Evolutionary conservation across 164 flowering plant species (phyloP).

Genomic region (Magnolia officinalis): DNA sequence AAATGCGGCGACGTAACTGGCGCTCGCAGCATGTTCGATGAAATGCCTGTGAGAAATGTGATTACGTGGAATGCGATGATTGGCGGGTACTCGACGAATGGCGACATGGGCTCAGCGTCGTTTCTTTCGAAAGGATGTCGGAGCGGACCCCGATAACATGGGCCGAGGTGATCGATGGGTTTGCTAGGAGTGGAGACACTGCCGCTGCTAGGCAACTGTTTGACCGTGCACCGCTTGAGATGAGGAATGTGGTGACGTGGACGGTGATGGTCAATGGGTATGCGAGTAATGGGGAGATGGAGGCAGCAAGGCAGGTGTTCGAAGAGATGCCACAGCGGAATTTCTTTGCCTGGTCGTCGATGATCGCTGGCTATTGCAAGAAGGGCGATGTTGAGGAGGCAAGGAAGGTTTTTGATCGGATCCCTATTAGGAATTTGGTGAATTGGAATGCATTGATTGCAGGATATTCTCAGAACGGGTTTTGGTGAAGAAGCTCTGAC

Average conservation of each 20-base stretch:
- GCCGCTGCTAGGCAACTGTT: conserved; percentile 52
- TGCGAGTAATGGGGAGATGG: conserved; percentile 60
- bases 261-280: conserved; percentile 80
- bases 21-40: conserved; percentile 53
- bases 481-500: conserved; percentile 54
- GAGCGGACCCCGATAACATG: conserved; percentile 47
- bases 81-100: conserved; percentile 48
- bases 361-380: conserved; percentile 73
- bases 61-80: conserved; percentile 73
- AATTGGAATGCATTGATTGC: conserved; percentile 71
- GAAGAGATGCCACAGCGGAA: conserved; percentile 61
- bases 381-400: conserved; percentile 52
- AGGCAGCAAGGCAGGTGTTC: conserved; percentile 55
- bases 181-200: conserved; percentile 43
- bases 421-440: conserved; percentile 54
- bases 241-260: conserved; percentile 72
- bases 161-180: conserved; percentile 70
- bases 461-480: conserved; percentile 71
- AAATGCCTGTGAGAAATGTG: conserved; percentile 61
- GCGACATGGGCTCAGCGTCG: conserved; percentile 38
- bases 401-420: conserved; percentile 42
- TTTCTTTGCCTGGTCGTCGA: conserved; percentile 62
- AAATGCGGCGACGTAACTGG: conserved; percentile 35
- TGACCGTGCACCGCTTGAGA: conserved; percentile 38
- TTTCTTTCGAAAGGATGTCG: conserved; percentile 46